A percentile compares a stretch with the other conserved stretches of the same genome.
phyloP scores from a whole-genome alignment of 306 rosid species.

The Casuarina cunninghamiana region DNA sequence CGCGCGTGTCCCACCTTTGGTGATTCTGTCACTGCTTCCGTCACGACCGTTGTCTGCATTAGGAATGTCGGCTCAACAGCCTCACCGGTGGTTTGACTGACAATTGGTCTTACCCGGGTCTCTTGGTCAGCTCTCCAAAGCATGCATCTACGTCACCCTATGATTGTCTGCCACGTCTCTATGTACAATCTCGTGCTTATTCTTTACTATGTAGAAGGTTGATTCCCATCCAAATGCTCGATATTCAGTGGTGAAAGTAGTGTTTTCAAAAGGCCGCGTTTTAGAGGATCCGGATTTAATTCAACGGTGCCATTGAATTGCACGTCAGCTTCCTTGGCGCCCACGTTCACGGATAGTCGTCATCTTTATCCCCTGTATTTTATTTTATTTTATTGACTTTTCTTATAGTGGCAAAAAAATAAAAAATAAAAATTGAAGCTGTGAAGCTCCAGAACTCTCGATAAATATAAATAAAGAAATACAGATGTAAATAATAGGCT shows the following conservation, averaged over 20 bases:
- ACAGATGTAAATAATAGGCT: too few relatives aligned
- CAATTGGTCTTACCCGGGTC: not conserved
- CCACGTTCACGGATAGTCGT: not conserved
- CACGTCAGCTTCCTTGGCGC: slow-evolving; percentile 8
- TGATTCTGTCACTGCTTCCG: slow-evolving; percentile 72
- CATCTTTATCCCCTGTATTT: not conserved
- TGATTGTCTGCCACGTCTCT: not conserved
- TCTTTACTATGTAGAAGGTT: not conserved
- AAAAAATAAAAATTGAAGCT: not conserved
- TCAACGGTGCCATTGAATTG: not conserved
- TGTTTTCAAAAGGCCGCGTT: not conserved
- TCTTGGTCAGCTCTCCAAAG: not conserved
- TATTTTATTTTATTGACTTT: not conserved
- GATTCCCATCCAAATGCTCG: not conserved
- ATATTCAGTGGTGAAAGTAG: not conserved
- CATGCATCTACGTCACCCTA: too few relatives aligned
- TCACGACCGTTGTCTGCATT: slow-evolving; percentile 30
- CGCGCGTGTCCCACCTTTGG: not conserved
- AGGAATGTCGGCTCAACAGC: slow-evolving; percentile 11
- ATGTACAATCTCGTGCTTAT: not conserved
- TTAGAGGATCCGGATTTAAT: not conserved
- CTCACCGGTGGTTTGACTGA: slow-evolving; percentile 41
- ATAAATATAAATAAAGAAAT: too few relatives aligned
- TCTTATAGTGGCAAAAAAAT: not conserved
- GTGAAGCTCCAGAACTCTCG: too few relatives aligned